phyloP scores from a whole-genome alignment of 345 rosid species.

The Carallia pectinifolia region DNA sequence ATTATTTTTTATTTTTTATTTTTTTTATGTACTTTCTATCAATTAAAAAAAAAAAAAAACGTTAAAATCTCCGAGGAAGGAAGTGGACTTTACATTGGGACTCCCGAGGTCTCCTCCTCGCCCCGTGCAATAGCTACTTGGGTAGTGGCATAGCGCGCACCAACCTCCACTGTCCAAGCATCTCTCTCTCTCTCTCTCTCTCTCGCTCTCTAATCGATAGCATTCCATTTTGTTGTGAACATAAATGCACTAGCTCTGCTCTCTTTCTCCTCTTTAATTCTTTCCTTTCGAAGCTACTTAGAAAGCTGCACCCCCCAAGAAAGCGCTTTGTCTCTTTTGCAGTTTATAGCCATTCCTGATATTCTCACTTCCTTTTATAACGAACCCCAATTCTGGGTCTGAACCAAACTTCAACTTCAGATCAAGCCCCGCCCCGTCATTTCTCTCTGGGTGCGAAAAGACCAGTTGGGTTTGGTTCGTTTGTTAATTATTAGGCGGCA shows the following conservation, averaged over 20 bases:
- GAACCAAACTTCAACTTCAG: background rate
- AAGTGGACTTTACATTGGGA: slow-evolving; percentile 45
- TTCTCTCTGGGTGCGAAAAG: background rate
- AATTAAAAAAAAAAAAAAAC: background rate
- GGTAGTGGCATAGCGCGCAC: slow-evolving; percentile 33
- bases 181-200: slow-evolving; percentile 19
- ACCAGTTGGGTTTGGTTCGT: background rate
- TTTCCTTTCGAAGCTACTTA: slow-evolving; percentile 7
- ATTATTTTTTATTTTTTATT: no score
- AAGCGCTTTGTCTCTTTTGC: background rate
- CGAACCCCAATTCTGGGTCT: slow-evolving; percentile 1
- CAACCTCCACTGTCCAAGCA: slow-evolving; percentile 50
- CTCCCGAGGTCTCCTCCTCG: slow-evolving; percentile 37
- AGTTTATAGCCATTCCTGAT: background rate
- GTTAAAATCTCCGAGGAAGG: slow-evolving; percentile 32
- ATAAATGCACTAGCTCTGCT: background rate
- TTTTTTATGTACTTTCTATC: no score
- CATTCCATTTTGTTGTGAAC: background rate
- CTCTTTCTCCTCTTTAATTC: background rate
- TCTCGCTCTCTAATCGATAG: background rate
- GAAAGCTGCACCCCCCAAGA: background rate
- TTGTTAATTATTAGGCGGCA: no score
- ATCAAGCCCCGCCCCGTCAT: background rate
- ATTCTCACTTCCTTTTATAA: background rate
- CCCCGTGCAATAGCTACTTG: background rate